Percentiles rank a stretch among this genome's conserved stretches.
phyloP scores from a whole-genome alignment of 2,329 filamentous ascomycete genomes.

The Monosporascus sp. region DNA sequence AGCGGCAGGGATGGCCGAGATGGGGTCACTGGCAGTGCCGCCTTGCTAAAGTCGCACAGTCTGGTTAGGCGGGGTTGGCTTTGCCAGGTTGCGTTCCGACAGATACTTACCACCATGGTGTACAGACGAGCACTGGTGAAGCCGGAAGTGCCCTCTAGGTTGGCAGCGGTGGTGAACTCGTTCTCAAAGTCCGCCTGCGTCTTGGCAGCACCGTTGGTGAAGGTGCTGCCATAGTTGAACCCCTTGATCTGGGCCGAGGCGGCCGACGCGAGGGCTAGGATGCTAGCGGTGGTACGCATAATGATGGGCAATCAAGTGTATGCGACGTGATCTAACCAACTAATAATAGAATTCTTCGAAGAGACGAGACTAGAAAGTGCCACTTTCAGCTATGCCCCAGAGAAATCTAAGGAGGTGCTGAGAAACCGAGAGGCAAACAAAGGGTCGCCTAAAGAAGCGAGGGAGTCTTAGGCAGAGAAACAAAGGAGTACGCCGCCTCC shows the following conservation, averaged over 20 bases:
- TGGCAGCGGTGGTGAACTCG: slow-evolving; percentile 62
- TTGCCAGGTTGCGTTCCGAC: background rate
- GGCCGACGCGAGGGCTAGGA: slow-evolving; percentile 32
- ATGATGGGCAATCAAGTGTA: slow-evolving; percentile 1
- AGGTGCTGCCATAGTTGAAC: slow-evolving; percentile 68
- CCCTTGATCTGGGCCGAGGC: slow-evolving; percentile 45
- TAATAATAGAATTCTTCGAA: too few species aligned
- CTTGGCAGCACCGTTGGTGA: slow-evolving; percentile 56
- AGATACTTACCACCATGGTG: slow-evolving; percentile 56
- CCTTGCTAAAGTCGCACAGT: slow-evolving; percentile 44
- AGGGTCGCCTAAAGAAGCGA: too few species aligned
- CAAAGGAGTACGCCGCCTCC: too few species aligned
- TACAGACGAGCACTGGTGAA: slow-evolving; percentile 70
- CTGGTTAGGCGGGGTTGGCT: slow-evolving; percentile 4
- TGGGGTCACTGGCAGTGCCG: slow-evolving; percentile 51
- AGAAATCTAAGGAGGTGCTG: too few species aligned
- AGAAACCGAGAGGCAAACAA: too few species aligned
- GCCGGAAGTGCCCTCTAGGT: slow-evolving; percentile 56
- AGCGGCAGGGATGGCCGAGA: slow-evolving; percentile 61
- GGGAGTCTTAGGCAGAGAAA: too few species aligned
- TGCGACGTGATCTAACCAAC: background rate
- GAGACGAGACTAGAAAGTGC: background rate
- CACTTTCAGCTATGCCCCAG: too few species aligned
- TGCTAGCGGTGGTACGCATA: slow-evolving; percentile 17
- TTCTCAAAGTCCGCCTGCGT: slow-evolving; percentile 60